Conservation (phyloP, 75 land plant genomes). For the Gnetum montanum region DNA sequence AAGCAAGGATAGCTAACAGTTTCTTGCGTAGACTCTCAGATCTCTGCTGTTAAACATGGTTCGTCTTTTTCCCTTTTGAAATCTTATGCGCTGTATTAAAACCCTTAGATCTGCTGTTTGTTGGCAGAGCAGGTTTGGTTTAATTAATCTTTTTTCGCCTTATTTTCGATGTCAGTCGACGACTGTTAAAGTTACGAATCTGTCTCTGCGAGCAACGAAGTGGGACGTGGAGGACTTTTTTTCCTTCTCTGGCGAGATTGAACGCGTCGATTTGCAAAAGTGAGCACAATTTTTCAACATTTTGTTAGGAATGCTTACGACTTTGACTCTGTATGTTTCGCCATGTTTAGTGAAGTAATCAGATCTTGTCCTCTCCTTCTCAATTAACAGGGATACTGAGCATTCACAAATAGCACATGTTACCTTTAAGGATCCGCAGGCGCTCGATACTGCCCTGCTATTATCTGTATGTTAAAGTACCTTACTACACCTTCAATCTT, state of each 20-base stretch:
- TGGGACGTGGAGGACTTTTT: slow-evolving; percentile 90
- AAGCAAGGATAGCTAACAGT: too few relatives aligned
- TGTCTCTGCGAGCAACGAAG: slow-evolving; percentile 74
- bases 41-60: too few relatives aligned
- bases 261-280: slow-evolving; percentile 54
- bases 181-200: slow-evolving; percentile 65
- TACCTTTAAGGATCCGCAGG: slow-evolving; percentile 77
- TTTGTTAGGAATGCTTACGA: slow-evolving; percentile 1
- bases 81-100: too few relatives aligned
- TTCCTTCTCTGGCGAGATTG: slow-evolving; percentile 94
- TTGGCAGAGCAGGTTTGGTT: too few relatives aligned
- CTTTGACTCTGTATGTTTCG: neutral
- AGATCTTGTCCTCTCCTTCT: neutral
- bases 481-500: neutral
- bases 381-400: slow-evolving; percentile 38
- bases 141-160: too few relatives aligned
- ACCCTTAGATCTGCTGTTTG: too few relatives aligned
- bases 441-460: slow-evolving; percentile 83
- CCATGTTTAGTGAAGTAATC: neutral
- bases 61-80: too few relatives aligned
- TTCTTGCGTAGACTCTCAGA: too few relatives aligned
- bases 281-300: slow-evolving; percentile 11
- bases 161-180: slow-evolving; percentile 29
- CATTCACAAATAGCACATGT: slow-evolving; percentile 62
- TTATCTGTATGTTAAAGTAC: slow-evolving; percentile 67